A percentile compares a stretch with the other conserved stretches of the same genome.
These are phyloP conservation scores for Wickerhamiella azyma DNA, from an alignment of 805 yeast genomes.

Conservation along the genomic window DNA sequence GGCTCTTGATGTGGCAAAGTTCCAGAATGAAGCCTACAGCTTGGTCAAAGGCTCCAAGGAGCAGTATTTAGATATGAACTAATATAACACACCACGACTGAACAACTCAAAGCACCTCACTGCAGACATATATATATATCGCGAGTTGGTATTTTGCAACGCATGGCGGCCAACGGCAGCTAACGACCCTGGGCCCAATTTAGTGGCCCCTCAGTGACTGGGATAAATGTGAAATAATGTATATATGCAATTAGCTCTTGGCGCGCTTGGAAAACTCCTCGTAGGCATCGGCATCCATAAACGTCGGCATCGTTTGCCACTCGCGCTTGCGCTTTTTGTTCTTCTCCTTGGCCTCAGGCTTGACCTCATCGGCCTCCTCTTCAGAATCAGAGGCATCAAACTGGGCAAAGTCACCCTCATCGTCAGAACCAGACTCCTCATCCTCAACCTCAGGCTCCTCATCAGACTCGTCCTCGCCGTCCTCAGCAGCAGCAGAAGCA, in stretches of 20 bases:
- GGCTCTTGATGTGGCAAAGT: too few species aligned
- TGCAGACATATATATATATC: too few species aligned
- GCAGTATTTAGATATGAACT: too few species aligned
- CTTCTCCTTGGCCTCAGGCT: not conserved
- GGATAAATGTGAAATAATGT: not conserved
- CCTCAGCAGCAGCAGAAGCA: constrained; percentile 25
- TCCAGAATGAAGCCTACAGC: too few species aligned
- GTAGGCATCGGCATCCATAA: constrained; percentile 21
- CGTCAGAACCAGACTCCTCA: constrained; percentile 2
- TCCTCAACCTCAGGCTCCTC: constrained; percentile 43
- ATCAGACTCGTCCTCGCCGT: constrained; percentile 41
- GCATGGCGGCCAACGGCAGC: too few species aligned
- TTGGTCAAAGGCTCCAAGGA: too few species aligned
- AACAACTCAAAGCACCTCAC: too few species aligned
- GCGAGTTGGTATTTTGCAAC: too few species aligned
- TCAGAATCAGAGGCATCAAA: constrained; percentile 2
- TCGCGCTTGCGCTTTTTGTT: constrained; percentile 18
- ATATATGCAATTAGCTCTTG: constrained; percentile 1
- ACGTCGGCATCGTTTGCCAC: constrained; percentile 18
- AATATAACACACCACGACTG: too few species aligned
- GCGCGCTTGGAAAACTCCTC: constrained; percentile 14
- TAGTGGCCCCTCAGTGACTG: too few species aligned
- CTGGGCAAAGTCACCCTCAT: constrained; percentile 1
- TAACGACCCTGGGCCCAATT: too few species aligned
- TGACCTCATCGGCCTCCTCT: constrained; percentile 1